Base-by-base conservation (phyloP, 805 yeast species). In the Saturnispora kantuleensis region DNA sequence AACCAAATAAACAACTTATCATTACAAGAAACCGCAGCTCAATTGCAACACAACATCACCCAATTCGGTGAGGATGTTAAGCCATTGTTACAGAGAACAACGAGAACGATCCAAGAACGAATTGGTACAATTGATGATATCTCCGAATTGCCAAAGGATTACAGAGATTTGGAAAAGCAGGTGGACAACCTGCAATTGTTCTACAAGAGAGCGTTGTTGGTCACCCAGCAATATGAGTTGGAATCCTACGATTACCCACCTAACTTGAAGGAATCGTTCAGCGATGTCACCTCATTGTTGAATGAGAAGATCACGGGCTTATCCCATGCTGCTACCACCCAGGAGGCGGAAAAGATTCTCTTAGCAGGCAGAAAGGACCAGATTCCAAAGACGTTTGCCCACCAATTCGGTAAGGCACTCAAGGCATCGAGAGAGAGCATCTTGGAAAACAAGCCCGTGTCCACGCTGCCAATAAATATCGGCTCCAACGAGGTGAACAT, bases 241-340 rank as follows among this genome's bases (percentile, higher is more conserved):
- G 83, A 81, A 53, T 75, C 84, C 40, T 84, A 84, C 59, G 95
- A 84, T 59, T 84, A 82, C 55, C 95, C 95, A 21, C 90, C 93
- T 44, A 81, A 81, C 59, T 62, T 84, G 50, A 72, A 73, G 49
- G 90, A 84, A 53, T 76, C 84, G 38, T 68, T 77, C 18, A 66
- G 67, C 39, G 81, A 82, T 52, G 77, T 81, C 56, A 76, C 81
- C 32, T 74, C 76, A 52, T 63, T 77, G 4, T 59, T 80, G 39
- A 68, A 71, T 35, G 74, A 66, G 55, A 79, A 77, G 58, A 73
- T 79, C 50, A 68, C 67, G 42, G 81, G 78, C 43, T 70, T 80
- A 54, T 75, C 78, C 48, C 75, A 69, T 54, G 85, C 82, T n/a
- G 66, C 76, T 3, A 71, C 79, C 18, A 80, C 84, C 1, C 77